Evolutionary conservation across 2,329 filamentous ascomycete species (phyloP).

Genomic region (Diaporthe australafricana): DNA sequence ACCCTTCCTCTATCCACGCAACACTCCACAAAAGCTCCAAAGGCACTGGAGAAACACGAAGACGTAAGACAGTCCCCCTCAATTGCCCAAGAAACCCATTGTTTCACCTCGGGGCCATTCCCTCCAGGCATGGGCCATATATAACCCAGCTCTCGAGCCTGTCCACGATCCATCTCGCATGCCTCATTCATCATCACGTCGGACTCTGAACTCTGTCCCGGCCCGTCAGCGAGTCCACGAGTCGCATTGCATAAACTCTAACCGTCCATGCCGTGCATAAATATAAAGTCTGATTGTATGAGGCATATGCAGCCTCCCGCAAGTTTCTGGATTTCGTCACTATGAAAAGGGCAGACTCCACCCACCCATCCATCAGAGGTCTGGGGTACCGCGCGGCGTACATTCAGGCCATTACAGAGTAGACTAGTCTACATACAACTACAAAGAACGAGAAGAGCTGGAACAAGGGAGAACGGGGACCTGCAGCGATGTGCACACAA

Average conservation of each 20-base stretch:
- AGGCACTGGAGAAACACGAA: background rate
- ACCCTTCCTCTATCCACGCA: too few species aligned
- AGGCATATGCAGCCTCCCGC: slow-evolving; percentile 9
- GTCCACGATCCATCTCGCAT: background rate
- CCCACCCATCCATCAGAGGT: background rate
- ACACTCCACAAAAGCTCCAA: background rate
- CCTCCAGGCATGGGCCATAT: background rate
- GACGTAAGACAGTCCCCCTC: background rate
- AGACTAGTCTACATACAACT: too few species aligned
- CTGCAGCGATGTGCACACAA: background rate
- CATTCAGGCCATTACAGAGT: too few species aligned
- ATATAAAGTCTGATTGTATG: background rate
- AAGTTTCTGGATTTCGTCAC: slow-evolving; percentile 12
- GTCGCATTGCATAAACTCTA: slow-evolving; percentile 4
- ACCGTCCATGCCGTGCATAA: background rate
- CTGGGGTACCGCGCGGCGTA: slow-evolving; percentile 10
- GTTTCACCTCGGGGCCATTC: slow-evolving; percentile 29
- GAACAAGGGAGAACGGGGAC: background rate
- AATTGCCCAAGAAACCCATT: background rate
- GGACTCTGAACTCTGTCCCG: background rate
- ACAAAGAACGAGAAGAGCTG: background rate
- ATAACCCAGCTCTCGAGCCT: background rate
- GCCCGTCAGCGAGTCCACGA: background rate
- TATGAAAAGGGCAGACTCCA: background rate
- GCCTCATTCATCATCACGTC: background rate